Evolutionary conservation across 2,329 filamentous ascomycete genomes (phyloP), one percentile per base, ranked within the genome.

Genomic region (Amesomyces nigricolor): DNA sequence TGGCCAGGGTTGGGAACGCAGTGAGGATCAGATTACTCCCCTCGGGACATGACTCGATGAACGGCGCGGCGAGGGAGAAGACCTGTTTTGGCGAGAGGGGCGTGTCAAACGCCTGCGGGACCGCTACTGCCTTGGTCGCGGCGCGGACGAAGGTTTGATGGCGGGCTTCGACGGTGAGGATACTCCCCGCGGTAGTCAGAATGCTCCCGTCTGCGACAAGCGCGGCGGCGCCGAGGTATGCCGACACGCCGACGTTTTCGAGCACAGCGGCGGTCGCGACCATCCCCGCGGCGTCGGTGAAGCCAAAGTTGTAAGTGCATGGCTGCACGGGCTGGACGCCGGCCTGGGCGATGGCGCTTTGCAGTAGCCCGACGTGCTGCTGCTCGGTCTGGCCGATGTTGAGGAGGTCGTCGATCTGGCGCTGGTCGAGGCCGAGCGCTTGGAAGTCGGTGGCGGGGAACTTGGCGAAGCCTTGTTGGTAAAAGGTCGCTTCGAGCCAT

Each of bases 231-330:
- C 86, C 87, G 13, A 89, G 80, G 71, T 85, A 86, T 60, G 86
- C 86, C n/a, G 84, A 86, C 32, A 89, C 79, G 69, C 86, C 86
- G 56, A 89, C 79, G 65, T 81, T 86, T 71, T 91, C 87, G 56
- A 91, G 81, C 19, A 89, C 74, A 61, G 79, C 78, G 13, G 86
- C 87, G 2, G 83, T 87, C 48, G 78, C 80, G 38, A 91, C 78
- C 83, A 91, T 89, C 66, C 74, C 72, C 19, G 75, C 73, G 47
- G 85, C 84, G 63, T 83, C 79, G 49, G 81, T 83, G 69, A 88
- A 82, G 62, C 75, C 76, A 66, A 91, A 91, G 73, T 87, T 80
- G 75, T 91, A 91, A 51, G 75, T 74, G 78, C 87, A 90, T 6
- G 82, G 78, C 68, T 81, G 74, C 5, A 89, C 86, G 30, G 87